These are phyloP conservation scores for Xanthoconium stramineum DNA, from an alignment of 768 basidiomycete species.

Conservation along the genomic window DNA sequence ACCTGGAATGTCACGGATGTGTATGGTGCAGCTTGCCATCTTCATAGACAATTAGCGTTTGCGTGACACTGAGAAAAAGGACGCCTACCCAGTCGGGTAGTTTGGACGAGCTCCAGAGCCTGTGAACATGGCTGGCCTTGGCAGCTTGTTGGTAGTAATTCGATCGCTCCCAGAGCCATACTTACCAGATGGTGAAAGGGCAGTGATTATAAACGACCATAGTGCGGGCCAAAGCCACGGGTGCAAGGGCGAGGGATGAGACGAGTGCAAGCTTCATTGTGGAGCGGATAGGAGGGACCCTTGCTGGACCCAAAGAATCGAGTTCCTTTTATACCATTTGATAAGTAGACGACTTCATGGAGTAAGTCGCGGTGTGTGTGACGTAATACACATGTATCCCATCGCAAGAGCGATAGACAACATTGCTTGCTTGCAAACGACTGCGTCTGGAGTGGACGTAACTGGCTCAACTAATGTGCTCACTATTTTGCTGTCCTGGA, in stretches of 20 bases:
- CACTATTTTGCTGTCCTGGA: too few species aligned
- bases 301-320: background rate
- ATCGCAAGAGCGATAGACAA: too few species aligned
- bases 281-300: background rate
- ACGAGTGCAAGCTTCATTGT: constrained; percentile 25
- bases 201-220: constrained; percentile 62
- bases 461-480: too few species aligned
- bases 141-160: background rate
- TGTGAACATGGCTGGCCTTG: constrained; percentile 59
- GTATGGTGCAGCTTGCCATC: constrained; percentile 33
- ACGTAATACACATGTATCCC: too few species aligned
- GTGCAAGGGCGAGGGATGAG: constrained; percentile 29
- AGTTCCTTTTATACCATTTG: constrained; percentile 17
- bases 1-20: constrained; percentile 29
- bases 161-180: background rate
- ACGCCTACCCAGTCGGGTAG: constrained; percentile 43
- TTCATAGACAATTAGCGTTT: constrained; percentile 9
- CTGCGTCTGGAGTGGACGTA: too few species aligned
- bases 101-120: constrained; percentile 48
- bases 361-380: too few species aligned
- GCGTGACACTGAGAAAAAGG: background rate
- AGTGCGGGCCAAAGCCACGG: constrained; percentile 44
- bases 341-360: too few species aligned
- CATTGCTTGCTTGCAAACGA: too few species aligned
- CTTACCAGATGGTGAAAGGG: constrained; percentile 67